These are phyloP conservation scores for Annona squamosa DNA, from an alignment of 164 flowering plant genomes.

Conservation along the genomic window DNA sequence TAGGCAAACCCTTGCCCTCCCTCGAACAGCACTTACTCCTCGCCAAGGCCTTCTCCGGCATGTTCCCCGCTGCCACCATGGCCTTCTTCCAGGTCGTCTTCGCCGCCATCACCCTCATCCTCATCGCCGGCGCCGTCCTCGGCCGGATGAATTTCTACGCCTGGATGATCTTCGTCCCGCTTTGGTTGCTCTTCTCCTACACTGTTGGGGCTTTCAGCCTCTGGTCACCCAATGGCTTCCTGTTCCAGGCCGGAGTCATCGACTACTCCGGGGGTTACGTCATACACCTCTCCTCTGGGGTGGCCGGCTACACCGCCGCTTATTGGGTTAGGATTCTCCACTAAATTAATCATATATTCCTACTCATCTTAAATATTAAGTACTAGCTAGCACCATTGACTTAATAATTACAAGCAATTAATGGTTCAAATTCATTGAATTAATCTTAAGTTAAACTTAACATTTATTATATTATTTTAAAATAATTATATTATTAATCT, in stretches of 20 bases:
- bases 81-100: conserved; percentile 38
- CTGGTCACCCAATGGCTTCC: conserved; percentile 30
- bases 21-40: conserved; percentile 17
- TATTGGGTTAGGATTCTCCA: conserved; percentile 31
- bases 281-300: conserved; percentile 41
- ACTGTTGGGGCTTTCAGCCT: conserved; percentile 25
- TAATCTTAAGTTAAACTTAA: no score
- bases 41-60: conserved; percentile 11
- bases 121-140: conserved; percentile 49
- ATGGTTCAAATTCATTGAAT: no score
- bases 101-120: conserved; percentile 33
- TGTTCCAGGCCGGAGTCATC: conserved; percentile 30
- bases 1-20: conserved; percentile 19
- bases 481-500: no score
- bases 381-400: no score
- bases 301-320: conserved; percentile 51
- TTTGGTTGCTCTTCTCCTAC: conserved; percentile 28
- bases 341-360: no score
- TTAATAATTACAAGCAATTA: no score
- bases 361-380: no score
- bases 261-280: conserved; percentile 52
- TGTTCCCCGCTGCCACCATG: conserved; percentile 34
- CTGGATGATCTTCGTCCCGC: conserved; percentile 31
- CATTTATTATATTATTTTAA: no score
- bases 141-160: conserved; percentile 61